Base-by-base conservation (phyloP, 148 eudicot genomes). In the Persicaria maculosa region DNA sequence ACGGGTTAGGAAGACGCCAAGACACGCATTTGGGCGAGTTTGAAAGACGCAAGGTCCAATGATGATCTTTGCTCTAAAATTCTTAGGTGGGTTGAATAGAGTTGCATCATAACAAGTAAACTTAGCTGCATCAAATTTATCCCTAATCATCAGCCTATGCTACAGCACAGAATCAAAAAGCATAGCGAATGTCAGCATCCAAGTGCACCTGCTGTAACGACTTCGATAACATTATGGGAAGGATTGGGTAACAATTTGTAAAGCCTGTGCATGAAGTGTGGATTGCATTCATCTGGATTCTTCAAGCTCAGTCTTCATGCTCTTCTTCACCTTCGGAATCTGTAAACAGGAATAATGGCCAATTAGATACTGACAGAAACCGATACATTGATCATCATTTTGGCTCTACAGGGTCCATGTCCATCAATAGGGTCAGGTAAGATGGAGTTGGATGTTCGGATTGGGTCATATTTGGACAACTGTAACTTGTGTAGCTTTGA, bases 311-410 rank as follows among this genome's bases (percentile, higher is more conserved):
- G 83, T 91, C 97, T 86, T 91, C 97, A 74, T 91, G 97, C 47
- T 65, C 70, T 65, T 65, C 70, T 80, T 90, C 94, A 77, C 78
- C 85, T 83, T 91, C 97, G 10, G 97, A 91, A 80, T 91, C 97
- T 91, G 87, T 80, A 14, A 79, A 3, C 31, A 6, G 7, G 22
- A 72, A 11, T 40, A 55, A 17, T 10, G 14, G 47, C 54, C 54
- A 17, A 50, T 47, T 14, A 74, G 64, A 47, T 19, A 0, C 6
- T 40, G 15, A 5, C 46, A 64, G 69, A 64, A 64, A 36, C 46
- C 46, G 44, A 64, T 40, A 31, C 17, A 10, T 0, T 40, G 69
- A 43, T 65, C 70, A 36, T 65, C 70, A 14, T n/a, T 36, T 2
- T 7, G 57, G 17, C 0, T 53, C 17, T 53, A 16, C 52, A 48